phyloP scores from a whole-genome alignment of 495 filamentous ascomycete genomes.

The Apiosordaria backusii region DNA sequence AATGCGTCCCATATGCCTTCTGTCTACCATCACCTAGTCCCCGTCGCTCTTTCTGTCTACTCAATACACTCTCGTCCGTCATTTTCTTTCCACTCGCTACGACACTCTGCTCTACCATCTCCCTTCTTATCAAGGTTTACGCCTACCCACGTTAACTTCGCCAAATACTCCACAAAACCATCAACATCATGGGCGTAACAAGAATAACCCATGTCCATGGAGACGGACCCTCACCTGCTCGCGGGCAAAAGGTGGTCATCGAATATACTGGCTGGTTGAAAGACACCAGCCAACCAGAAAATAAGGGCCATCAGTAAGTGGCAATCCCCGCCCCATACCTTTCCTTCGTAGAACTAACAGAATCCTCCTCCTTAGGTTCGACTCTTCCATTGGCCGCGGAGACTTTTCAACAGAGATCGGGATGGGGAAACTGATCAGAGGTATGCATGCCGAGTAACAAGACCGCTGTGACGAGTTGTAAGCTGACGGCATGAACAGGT shows the following conservation, averaged over 20 bases:
- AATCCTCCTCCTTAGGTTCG: conserved; percentile 56
- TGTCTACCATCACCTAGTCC: neutral
- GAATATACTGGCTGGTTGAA: conserved; percentile 82
- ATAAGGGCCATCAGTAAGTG: conserved; percentile 48
- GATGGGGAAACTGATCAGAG: conserved; percentile 72
- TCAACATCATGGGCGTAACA: conserved; percentile 46
- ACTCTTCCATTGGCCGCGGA: conserved; percentile 65
- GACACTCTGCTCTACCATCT: neutral
- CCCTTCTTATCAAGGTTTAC: neutral
- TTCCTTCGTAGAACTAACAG: conserved; percentile 2
- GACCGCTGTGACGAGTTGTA: neutral
- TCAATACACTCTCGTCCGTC: neutral
- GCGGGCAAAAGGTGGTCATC: conserved; percentile 68
- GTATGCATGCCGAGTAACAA: conserved; percentile 40
- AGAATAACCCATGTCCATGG: conserved; percentile 45
- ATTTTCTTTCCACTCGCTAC: neutral
- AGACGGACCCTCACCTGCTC: conserved; percentile 50
- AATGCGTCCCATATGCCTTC: neutral
- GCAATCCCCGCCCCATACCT: neutral
- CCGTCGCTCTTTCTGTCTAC: neutral
- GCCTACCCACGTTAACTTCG: too few species aligned
- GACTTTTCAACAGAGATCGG: conserved; percentile 69
- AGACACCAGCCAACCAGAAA: conserved; percentile 51
- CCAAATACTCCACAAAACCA: neutral
- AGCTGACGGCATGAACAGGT: conserved; percentile 43